Evolutionary conservation across 208 protist genomes (phyloP).

Genomic region (Trypanosoma avium): DNA sequence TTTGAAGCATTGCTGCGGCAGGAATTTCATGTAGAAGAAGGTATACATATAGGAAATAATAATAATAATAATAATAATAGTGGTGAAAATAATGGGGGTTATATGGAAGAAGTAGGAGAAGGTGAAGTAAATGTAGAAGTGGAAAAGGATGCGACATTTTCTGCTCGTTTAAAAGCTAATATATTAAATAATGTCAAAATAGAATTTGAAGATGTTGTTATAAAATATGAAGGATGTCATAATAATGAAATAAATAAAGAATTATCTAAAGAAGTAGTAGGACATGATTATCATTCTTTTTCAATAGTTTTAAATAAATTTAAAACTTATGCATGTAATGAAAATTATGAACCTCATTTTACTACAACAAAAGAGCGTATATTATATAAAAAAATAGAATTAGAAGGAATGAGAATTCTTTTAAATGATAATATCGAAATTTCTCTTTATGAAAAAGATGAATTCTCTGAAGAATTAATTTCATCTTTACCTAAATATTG

Average conservation of each 20-base stretch:
- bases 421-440: conserved; percentile 6
- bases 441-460: neutral
- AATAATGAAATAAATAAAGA: neutral
- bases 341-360: conserved; percentile 48
- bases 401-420: conserved; percentile 44
- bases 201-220: conserved; percentile 42
- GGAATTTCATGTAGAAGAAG: conserved; percentile 15
- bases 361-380: conserved; percentile 35
- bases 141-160: conserved; percentile 55
- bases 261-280: neutral
- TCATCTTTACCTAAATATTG: conserved; percentile 1
- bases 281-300: conserved; percentile 13
- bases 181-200: conserved; percentile 84
- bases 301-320: conserved; percentile 42
- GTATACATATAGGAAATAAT: too few species aligned
- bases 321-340: conserved; percentile 57
- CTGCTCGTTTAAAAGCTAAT: conserved; percentile 64
- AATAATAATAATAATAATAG: neutral
- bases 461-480: neutral
- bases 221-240: conserved; percentile 52
- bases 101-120: neutral
- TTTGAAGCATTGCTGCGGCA: conserved; percentile 45
- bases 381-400: conserved; percentile 48
- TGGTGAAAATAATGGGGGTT: neutral
- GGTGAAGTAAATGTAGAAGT: neutral